Percentiles rank a stretch among this genome's conserved stretches.
phyloP scores from a whole-genome alignment of 2,329 filamentous ascomycete genomes.

The Colletotrichum filicis region DNA sequence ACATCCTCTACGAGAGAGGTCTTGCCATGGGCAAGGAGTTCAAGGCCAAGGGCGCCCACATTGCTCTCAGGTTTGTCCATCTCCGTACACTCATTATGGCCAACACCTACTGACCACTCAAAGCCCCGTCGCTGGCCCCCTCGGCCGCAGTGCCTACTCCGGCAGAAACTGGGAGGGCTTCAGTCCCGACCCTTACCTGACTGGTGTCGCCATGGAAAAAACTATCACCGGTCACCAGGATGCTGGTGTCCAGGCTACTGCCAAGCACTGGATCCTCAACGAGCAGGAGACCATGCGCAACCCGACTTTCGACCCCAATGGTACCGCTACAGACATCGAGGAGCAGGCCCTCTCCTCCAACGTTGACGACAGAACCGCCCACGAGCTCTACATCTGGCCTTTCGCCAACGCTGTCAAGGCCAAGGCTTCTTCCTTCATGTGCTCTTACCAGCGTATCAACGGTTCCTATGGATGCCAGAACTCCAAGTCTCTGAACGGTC shows the following conservation, averaged over 20 bases:
- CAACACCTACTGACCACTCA: not conserved
- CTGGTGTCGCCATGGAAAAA: constrained; percentile 61
- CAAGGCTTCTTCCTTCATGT: constrained; percentile 53
- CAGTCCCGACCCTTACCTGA: constrained; percentile 75
- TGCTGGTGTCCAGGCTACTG: constrained; percentile 50
- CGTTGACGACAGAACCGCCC: constrained; percentile 69
- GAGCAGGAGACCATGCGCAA: constrained; percentile 49
- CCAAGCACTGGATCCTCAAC: constrained; percentile 53
- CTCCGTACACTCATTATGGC: not conserved
- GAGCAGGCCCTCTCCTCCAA: constrained; percentile 52
- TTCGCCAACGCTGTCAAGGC: constrained; percentile 47
- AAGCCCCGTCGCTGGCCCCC: constrained; percentile 56
- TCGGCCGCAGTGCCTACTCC: constrained; percentile 53
- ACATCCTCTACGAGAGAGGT: constrained; percentile 64
- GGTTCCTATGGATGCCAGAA: constrained; percentile 62
- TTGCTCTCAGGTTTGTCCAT: constrained; percentile 59
- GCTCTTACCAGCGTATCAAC: constrained; percentile 57
- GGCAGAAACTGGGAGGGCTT: constrained; percentile 75
- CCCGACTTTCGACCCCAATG: constrained; percentile 40
- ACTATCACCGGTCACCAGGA: constrained; percentile 48
- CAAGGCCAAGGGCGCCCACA: constrained; percentile 77
- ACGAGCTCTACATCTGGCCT: constrained; percentile 58
- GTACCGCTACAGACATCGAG: constrained; percentile 39
- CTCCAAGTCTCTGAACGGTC: constrained; percentile 57
- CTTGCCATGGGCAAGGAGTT: constrained; percentile 67